A percentile compares a stretch with the other conserved stretches of the same genome.
Conservation (phyloP, 257 asterid genomes). For the Cynanchum wilfordii region DNA sequence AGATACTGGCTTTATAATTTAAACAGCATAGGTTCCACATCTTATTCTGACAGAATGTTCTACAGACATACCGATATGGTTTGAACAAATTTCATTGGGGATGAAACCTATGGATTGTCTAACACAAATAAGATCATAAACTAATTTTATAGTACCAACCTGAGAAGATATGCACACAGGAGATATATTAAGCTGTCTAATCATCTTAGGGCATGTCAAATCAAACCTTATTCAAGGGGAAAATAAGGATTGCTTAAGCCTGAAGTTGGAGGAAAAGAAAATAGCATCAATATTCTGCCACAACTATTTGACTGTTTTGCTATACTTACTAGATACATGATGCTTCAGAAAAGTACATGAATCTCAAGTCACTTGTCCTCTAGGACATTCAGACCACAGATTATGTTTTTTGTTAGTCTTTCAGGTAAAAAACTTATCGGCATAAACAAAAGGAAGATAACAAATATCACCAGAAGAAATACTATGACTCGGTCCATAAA, state of each 20-base stretch:
- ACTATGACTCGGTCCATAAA: not conserved
- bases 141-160: not conserved
- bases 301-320: not conserved
- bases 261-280: not conserved
- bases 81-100: not conserved
- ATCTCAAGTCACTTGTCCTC: not conserved
- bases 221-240: not conserved
- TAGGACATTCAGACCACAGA: not conserved
- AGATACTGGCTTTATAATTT: not conserved
- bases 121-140: not conserved
- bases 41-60: not conserved
- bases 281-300: not conserved
- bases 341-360: not conserved
- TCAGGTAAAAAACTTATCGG: not conserved
- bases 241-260: not conserved
- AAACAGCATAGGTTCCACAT: not conserved
- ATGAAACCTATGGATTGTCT: not conserved
- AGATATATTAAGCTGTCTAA: not conserved
- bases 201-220: not conserved
- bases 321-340: not conserved
- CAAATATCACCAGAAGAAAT: not conserved
- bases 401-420: not conserved
- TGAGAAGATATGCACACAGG: not conserved
- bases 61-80: not conserved
- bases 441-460: not conserved